Base-by-base conservation (phyloP, 352 stramenopile species). In the Phytophthora pistaciae region DNA sequence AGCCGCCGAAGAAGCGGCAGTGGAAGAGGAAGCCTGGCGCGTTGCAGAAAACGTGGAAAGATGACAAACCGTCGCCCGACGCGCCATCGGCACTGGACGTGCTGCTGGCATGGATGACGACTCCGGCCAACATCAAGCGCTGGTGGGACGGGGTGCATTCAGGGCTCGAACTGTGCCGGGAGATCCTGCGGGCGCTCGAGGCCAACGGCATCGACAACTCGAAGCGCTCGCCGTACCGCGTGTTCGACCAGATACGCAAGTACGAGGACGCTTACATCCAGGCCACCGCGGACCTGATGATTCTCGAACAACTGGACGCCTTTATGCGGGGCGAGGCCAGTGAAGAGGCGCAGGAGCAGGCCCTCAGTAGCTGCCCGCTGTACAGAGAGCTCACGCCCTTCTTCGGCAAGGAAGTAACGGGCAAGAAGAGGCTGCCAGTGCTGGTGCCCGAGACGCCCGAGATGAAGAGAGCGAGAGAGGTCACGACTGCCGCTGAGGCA, bases 331-430 rank as follows among this genome's bases (percentile, higher is more conserved):
- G 56, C 25, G 48, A 66, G 14, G 52, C 64, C 33, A 54, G 52
- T 58, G 20, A 38, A 27, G 46, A 82, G 5, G 56, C 75, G 16
- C 40, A 61, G 23, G 18, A 29, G 27, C 53, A 70, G 16, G 71
- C 79, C 56, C 44, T 63, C 14, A 58, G 60, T 21, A 38, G 81
- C 11, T 84, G 70, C 60, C 65, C 64, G 21, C 53, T 73, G 27
- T 87, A 83, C 62, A 67, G 59, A 46, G 50, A 78, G 40, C 64
- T 87, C 7, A 11, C 38, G 53, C 68, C 68, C 0, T 54, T 79
- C 11, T 79, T 79, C 59, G 72, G 44, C 6, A 40, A 16, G 48
- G 48, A 20, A n/a, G 48, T 25, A 48, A 18, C 14, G 6, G 36
- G 36, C 36, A 36, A 10, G 31, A 44, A 44, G 36, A 44, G n/a